These are phyloP conservation scores for Thozetella sp. DNA, from an alignment of 495 filamentous ascomycete species.

Conservation along the genomic window DNA sequence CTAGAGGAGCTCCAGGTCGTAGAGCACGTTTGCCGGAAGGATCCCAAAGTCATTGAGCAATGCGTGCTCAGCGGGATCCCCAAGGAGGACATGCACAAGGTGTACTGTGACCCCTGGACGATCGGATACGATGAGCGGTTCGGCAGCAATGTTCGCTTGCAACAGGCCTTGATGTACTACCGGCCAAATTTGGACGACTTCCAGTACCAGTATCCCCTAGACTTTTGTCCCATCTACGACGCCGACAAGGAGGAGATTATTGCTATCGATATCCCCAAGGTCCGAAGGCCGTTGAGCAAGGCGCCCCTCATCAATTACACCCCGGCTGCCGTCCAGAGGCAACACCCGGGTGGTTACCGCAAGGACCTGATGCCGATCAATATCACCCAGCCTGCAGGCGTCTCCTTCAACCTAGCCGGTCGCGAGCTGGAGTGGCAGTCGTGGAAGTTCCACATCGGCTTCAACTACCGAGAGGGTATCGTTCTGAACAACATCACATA, in stretches of 20 bases:
- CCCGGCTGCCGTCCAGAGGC: constrained; percentile 67
- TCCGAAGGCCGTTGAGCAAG: constrained; percentile 78
- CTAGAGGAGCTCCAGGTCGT: constrained; percentile 93
- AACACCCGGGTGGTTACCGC: constrained; percentile 80
- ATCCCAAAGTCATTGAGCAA: constrained; percentile 91
- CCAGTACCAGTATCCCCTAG: constrained; percentile 89
- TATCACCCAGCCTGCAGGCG: constrained; percentile 93
- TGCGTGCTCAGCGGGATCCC: constrained; percentile 85
- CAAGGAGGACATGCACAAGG: constrained; percentile 84
- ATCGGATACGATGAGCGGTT: constrained; percentile 95
- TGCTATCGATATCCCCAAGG: constrained; percentile 84
- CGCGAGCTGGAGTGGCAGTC: constrained; percentile 90
- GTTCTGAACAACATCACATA: constrained; percentile 90
- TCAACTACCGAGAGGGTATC: constrained; percentile 95
- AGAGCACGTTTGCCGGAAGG: constrained; percentile 75
- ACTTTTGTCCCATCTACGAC: constrained; percentile 94
- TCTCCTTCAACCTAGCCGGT: constrained; percentile 81
- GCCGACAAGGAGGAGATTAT: constrained; percentile 81
- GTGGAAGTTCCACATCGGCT: constrained; percentile 92
- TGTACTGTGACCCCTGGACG: constrained; percentile 91
- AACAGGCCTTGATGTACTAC: constrained; percentile 97
- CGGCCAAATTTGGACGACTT: constrained; percentile 82
- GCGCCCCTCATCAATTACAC: constrained; percentile 80
- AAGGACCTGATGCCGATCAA: constrained; percentile 86
- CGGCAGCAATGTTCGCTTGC: constrained; percentile 76